These are phyloP conservation scores for Ambrosiella xylebori DNA, from an alignment of 2,329 filamentous ascomycete species.

Conservation along the genomic window DNA sequence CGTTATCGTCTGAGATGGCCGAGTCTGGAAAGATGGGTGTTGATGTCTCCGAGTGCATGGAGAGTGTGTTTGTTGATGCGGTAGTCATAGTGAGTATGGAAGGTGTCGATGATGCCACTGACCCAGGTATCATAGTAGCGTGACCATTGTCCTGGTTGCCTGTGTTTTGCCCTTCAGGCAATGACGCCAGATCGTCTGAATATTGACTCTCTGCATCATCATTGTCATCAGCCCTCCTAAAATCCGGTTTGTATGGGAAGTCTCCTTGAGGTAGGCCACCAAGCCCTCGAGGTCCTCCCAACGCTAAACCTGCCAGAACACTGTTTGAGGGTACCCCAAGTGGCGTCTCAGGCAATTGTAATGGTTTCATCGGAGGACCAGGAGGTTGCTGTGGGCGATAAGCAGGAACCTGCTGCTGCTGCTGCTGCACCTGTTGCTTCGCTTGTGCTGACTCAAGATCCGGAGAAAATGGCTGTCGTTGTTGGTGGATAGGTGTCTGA, in stretches of 20 bases:
- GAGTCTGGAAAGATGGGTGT: neutral
- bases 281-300: neutral
- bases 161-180: neutral
- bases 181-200: neutral
- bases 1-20: neutral
- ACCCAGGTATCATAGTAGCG: neutral
- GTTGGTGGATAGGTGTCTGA: conserved; percentile 9
- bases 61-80: neutral
- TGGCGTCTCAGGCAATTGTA: neutral
- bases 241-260: too few relatives aligned
- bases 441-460: neutral
- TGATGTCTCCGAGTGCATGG: neutral
- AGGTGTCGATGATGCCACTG: neutral
- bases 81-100: neutral
- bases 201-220: conserved; percentile 1
- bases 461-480: conserved; percentile 7
- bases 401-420: neutral
- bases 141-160: neutral
- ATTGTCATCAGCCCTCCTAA: neutral
- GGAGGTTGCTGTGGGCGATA: neutral
- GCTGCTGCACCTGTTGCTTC: neutral
- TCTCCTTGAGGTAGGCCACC: too few relatives aligned
- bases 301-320: neutral
- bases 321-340: neutral
- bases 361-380: neutral